phyloP scores from a whole-genome alignment of 2,329 filamentous ascomycete species.

The Sporothrix curviconia region DNA sequence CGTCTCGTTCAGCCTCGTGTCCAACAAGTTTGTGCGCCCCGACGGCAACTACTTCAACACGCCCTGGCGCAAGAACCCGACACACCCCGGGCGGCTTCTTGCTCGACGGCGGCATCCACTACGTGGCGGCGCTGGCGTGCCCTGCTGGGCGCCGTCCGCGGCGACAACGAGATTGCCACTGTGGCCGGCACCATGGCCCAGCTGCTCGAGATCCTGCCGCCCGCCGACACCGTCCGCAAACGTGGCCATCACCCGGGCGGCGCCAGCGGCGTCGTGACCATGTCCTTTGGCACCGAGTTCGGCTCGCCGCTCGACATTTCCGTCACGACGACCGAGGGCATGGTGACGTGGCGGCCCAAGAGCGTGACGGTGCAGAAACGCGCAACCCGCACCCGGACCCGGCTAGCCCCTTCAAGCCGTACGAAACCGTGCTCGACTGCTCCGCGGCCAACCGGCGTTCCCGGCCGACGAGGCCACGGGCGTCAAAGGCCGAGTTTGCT shows the following conservation, averaged over 20 bases:
- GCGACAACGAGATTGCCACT: conserved; percentile 34
- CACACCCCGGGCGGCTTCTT: conserved; percentile 71
- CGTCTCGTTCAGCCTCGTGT: conserved; percentile 33
- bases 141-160: conserved; percentile 40
- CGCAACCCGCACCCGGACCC: too few species aligned
- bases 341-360: conserved; percentile 22
- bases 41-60: conserved; percentile 44
- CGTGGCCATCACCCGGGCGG: conserved; percentile 29
- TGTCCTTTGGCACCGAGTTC: conserved; percentile 30
- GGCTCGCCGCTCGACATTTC: conserved; percentile 23
- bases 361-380: conserved; percentile 19
- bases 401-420: neutral
- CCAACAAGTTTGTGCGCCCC: conserved; percentile 37
- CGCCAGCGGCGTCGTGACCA: conserved; percentile 22
- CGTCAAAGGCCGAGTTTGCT: conserved; percentile 26
- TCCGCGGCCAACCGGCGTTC: conserved; percentile 17
- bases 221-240: conserved; percentile 62
- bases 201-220: conserved; percentile 51
- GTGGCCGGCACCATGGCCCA: conserved; percentile 51
- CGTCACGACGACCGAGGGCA: conserved; percentile 25
- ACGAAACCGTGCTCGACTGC: conserved; percentile 15
- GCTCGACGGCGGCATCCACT: conserved; percentile 70
- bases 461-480: conserved; percentile 18
- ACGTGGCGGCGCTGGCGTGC: conserved; percentile 56
- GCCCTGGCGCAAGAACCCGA: conserved; percentile 57